Base-by-base conservation (phyloP, 2,329 filamentous ascomycete genomes). In the Colletotrichum truncatum region DNA sequence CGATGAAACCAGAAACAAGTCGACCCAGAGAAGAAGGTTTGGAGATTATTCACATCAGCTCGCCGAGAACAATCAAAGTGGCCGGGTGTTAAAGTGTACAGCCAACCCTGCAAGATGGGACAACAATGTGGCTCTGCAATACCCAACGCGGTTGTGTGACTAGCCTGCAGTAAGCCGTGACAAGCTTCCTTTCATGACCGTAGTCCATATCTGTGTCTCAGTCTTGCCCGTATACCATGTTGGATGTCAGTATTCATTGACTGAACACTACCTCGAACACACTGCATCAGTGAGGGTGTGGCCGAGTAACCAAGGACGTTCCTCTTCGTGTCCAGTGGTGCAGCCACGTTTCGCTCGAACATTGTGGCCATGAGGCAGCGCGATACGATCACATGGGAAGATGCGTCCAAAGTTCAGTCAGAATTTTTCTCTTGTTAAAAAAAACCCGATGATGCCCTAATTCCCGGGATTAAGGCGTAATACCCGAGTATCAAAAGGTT, bases 131-230 rank as follows among this genome's bases (percentile, higher is more conserved):
- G 23, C 36, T 57, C 18, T 21, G 26, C 16, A 39, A 62, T 4
- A 16, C 30, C 16, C 51, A 36, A 32, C 14, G 41, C 34, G 26
- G 41, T 8, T 14, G 63, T 56, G 57, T 61, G 26, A 65, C 56
- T 43, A 11, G 6, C 26, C 9, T 21, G 14, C 16, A 23, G 41
- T n/a, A 25, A 39, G 8, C 21, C 54, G n/a, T 39, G 54, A 23
- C 54, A 43, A 14, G 41, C 23, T 28, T 14, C 18, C 10, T 12
- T 26, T 26, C 34, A 30, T 21, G 28, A 11, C 10, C 30, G 32
- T 11, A n/a, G 21, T 28, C 32, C 60, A 21, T 49, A 34, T 34
- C 36, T 26, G 58, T 65, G 63, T 65, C 49, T 65, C 63, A 21
- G 63, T 30, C n/a, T n/a, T 63, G 39, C 36, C n/a, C 23, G 56